phyloP scores from a whole-genome alignment of 2,329 filamentous ascomycete species.

The Neonectria sp. region DNA sequence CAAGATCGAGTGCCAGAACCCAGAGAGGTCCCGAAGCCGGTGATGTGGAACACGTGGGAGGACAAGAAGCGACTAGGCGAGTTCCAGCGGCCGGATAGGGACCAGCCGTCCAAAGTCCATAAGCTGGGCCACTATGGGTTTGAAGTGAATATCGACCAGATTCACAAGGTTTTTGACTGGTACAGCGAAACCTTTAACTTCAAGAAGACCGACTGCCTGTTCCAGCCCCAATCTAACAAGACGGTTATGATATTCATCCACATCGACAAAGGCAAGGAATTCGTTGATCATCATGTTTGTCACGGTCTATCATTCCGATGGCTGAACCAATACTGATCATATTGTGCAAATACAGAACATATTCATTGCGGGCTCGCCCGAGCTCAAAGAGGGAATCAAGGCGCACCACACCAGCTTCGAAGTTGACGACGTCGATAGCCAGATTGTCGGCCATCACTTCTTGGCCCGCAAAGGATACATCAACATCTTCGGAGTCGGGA shows the following conservation, averaged over 20 bases:
- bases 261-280: no score
- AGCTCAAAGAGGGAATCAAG: no score
- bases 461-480: slow-evolving; percentile 12
- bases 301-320: no score
- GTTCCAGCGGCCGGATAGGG: no score
- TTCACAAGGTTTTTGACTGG: slow-evolving; percentile 18
- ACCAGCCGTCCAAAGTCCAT: slow-evolving; percentile 3
- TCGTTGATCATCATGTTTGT: no score
- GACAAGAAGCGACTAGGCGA: slow-evolving; percentile 12
- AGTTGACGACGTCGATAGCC: slow-evolving; percentile 5
- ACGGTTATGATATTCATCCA: no score
- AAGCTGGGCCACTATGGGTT: slow-evolving; percentile 31
- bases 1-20: slow-evolving; percentile 18
- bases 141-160: not conserved
- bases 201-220: no score
- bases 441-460: slow-evolving; percentile 21
- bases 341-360: no score
- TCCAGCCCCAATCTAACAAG: no score
- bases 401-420: no score
- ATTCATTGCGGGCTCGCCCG: no score
- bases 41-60: slow-evolving; percentile 29
- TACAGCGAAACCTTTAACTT: slow-evolving; percentile 20
- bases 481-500: slow-evolving; percentile 22
- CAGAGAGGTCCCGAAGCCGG: slow-evolving; percentile 25
- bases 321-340: no score